A percentile compares a stretch with the other conserved stretches of the same genome.
phyloP scores from a whole-genome alignment of 768 basidiomycete genomes.

The Hydnomerulius pinastri region DNA sequence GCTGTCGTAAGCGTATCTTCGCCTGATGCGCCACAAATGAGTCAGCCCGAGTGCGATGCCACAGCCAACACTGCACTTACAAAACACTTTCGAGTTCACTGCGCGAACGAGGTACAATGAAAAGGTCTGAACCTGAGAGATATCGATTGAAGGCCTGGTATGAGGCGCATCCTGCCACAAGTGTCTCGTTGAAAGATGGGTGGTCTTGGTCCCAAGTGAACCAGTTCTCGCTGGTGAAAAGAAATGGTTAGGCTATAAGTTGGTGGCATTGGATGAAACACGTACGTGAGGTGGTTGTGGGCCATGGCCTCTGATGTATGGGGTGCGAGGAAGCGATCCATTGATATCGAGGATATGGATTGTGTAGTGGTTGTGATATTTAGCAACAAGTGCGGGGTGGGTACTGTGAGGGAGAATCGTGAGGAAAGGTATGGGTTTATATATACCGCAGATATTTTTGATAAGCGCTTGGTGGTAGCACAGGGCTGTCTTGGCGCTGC shows the following conservation, averaged over 20 bases:
- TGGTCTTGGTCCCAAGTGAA: constrained; percentile 71
- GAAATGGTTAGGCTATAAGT: constrained; percentile 16
- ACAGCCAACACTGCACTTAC: constrained; percentile 41
- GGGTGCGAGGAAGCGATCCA: constrained; percentile 76
- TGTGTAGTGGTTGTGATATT: too few species aligned
- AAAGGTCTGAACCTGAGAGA: constrained; percentile 68
- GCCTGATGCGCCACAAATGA: constrained; percentile 41
- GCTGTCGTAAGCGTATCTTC: constrained; percentile 75
- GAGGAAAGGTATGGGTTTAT: neutral
- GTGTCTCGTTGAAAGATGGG: constrained; percentile 67
- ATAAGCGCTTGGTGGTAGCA: constrained; percentile 8
- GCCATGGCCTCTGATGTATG: constrained; percentile 75
- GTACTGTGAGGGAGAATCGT: neutral
- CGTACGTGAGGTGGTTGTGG: constrained; percentile 66
- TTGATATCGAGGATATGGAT: constrained; percentile 29
- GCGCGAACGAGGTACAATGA: constrained; percentile 65
- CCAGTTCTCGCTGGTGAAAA: constrained; percentile 58
- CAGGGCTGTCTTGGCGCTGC: too few species aligned
- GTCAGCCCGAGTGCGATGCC: constrained; percentile 5
- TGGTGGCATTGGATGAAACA: constrained; percentile 6
- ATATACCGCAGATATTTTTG: constrained; percentile 7
- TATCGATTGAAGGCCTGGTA: constrained; percentile 80
- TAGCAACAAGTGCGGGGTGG: too few species aligned
- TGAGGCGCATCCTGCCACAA: constrained; percentile 77
- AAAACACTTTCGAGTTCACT: constrained; percentile 71